These are phyloP conservation scores for Nakazawaea ishiwadae DNA, from an alignment of 805 yeast species.

Conservation along the genomic window DNA sequence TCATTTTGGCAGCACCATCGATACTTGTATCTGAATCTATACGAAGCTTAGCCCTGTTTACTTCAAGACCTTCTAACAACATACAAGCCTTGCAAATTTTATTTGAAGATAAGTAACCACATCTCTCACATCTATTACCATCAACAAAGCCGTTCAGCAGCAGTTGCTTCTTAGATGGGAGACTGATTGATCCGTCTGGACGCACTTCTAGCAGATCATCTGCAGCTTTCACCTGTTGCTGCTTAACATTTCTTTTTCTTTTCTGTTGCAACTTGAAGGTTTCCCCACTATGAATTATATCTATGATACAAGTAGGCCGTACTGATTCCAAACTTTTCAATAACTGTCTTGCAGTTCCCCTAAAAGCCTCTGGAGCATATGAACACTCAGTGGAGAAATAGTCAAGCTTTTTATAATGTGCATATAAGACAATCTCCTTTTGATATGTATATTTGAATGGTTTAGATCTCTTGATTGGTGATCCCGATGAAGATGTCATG, in stretches of 20 bases:
- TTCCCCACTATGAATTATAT: slow-evolving; percentile 93
- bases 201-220: slow-evolving; percentile 45
- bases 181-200: slow-evolving; percentile 57
- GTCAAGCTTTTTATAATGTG: slow-evolving; percentile 92
- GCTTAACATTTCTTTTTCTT: slow-evolving; percentile 33
- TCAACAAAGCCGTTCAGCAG: slow-evolving; percentile 35
- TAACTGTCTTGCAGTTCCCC: slow-evolving; percentile 94
- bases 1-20: slow-evolving; percentile 61
- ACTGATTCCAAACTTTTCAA: slow-evolving; percentile 87
- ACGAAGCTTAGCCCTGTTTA: slow-evolving; percentile 60
- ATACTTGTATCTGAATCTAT: slow-evolving; percentile 47
- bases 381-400: slow-evolving; percentile 97
- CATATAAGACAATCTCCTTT: slow-evolving; percentile 95
- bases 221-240: slow-evolving; percentile 22
- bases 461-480: slow-evolving; percentile 89
- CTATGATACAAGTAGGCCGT: slow-evolving; percentile 90
- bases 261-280: slow-evolving; percentile 62
- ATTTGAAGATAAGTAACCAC: slow-evolving; percentile 91
- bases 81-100: slow-evolving; percentile 90
- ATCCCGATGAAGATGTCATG: slow-evolving; percentile 74
- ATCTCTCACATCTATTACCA: slow-evolving; percentile 77
- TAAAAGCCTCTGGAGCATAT: slow-evolving; percentile 96
- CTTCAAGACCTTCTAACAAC: slow-evolving; percentile 77
- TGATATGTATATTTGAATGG: slow-evolving; percentile 96
- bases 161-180: slow-evolving; percentile 17